Percentiles rank a stretch among this genome's conserved stretches.
Conservation (phyloP, 768 basidiomycete genomes). For the Pleurotus tuoliensis region DNA sequence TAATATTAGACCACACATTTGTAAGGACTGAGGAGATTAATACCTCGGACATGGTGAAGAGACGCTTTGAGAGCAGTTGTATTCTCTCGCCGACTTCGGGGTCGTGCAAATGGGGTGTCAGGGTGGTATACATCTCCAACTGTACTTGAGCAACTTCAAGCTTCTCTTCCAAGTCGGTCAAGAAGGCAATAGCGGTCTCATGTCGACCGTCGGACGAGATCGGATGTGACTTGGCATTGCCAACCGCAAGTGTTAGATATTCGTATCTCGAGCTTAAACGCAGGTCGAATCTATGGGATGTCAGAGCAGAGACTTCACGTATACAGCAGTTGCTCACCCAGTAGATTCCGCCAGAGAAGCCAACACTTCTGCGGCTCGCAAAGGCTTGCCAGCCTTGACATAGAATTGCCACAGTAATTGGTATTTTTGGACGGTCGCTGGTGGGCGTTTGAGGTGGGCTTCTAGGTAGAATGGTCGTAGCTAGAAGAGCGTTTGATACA, state of each 20-base stretch:
- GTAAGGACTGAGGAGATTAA: conserved; percentile 14
- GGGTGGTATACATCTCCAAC: conserved; percentile 76
- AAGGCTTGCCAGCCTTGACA: conserved; percentile 83
- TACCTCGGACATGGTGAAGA: conserved; percentile 87
- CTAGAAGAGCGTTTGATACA: conserved; percentile 29
- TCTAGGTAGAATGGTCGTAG: conserved; percentile 88
- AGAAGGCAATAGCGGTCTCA: conserved; percentile 90
- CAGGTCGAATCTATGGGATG: conserved; percentile 52
- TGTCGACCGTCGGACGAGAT: conserved; percentile 72
- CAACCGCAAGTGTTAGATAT: conserved; percentile 90
- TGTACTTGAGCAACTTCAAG: conserved; percentile 97
- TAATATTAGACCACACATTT: conserved; percentile 6
- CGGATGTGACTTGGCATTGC: conserved; percentile 94
- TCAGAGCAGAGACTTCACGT: background rate
- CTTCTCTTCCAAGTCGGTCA: conserved; percentile 94
- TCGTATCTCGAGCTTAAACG: conserved; percentile 76
- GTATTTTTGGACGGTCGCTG: conserved; percentile 73
- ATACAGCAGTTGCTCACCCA: conserved; percentile 47
- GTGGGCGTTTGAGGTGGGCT: conserved; percentile 79
- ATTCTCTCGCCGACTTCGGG: conserved; percentile 64
- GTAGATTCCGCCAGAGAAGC: conserved; percentile 78
- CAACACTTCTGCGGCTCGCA: conserved; percentile 86
- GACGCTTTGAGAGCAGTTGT: conserved; percentile 47
- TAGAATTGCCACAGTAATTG: conserved; percentile 97
- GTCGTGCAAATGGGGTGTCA: conserved; percentile 58